Base-by-base conservation (phyloP, 352 stramenopile genomes). In the Albugo candida region DNA sequence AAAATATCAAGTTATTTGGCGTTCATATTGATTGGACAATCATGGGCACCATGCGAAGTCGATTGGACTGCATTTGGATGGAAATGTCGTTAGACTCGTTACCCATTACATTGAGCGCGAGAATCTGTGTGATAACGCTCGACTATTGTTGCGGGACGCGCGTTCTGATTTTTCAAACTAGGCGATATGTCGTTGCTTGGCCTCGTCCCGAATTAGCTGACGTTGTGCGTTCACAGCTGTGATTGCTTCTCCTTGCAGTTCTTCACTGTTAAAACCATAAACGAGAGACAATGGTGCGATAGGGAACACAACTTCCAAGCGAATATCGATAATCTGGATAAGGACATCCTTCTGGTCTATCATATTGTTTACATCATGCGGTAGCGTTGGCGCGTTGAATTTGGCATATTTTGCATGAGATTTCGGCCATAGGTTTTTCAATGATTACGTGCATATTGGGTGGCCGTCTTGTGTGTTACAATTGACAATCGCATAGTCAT, bases 31-130 rank as follows among this genome's bases (percentile, higher is more conserved):
- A 44, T 18, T 2, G 11, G 41, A 17, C 3, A 18, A 37, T 21
- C 13, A 11, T 17, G 36, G 49, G 44, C 40, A 74, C 70, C 19
- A 91, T 72, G 49, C 78, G 84, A n/a, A 88, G 62, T 5, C 78
- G 74, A 49, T 91, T 91, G 38, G 78, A 87, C 61, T 91, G 78
- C 78, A 91, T 91, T 61, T 91, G 75, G 48, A 91, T 73, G 58
- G 82, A 88, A 47, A 88, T 75, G 53, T 91, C 78, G 51, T 91
- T 70, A 51, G 56, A 48, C 10, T 56, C 45, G 45, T 75, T 73
- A 49, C 64, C 64, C 67, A 79, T 85, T 20, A 67, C 76, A 56
- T 91, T 73, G 48, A 71, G 83, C 36, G 70, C 75, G 36, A 84
- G 87, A 47, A 91, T 59, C 54, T 86, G 58, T 31, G 75, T 91